Evolutionary conservation across 805 yeast genomes (phyloP).

Genomic region (Suhomyces pyralidae): DNA sequence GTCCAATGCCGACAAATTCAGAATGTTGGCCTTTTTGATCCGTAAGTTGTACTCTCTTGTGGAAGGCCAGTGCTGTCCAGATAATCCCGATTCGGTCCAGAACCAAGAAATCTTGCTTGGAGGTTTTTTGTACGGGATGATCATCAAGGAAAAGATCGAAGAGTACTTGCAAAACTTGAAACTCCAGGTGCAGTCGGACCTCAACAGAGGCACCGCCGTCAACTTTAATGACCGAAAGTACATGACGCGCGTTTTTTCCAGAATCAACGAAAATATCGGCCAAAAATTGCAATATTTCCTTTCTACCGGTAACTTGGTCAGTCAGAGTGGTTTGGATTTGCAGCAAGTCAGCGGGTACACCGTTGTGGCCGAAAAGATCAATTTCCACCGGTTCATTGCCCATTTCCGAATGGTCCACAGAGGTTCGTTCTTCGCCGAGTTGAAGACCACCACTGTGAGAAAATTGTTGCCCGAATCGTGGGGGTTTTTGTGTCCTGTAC

Average conservation of each 20-base stretch:
- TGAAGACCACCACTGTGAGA: slow-evolving; percentile 96
- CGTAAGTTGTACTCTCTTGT: slow-evolving; percentile 92
- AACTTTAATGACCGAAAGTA: slow-evolving; percentile 83
- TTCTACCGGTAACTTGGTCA: slow-evolving; percentile 94
- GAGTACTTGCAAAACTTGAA: slow-evolving; percentile 78
- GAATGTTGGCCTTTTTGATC: slow-evolving; percentile 88
- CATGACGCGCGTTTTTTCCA: slow-evolving; percentile 70
- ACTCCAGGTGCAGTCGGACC: slow-evolving; percentile 73
- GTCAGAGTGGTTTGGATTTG: slow-evolving; percentile 95
- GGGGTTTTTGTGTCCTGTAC: slow-evolving; percentile 99
- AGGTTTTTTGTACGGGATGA: slow-evolving; percentile 96
- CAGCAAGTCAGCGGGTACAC: slow-evolving; percentile 98
- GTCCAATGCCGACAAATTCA: slow-evolving; percentile 73
- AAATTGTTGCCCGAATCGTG: slow-evolving; percentile 95
- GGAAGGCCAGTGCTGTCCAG: slow-evolving; percentile 95
- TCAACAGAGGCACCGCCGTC: slow-evolving; percentile 74
- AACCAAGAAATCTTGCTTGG: slow-evolving; percentile 96
- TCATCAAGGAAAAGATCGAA: slow-evolving; percentile 91
- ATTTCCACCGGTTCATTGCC: slow-evolving; percentile 94
- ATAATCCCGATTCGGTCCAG: slow-evolving; percentile 98
- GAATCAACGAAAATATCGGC: slow-evolving; percentile 91
- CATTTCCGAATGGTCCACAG: slow-evolving; percentile 99
- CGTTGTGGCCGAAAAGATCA: slow-evolving; percentile 97
- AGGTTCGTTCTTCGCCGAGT: slow-evolving; percentile 98
- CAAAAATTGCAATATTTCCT: slow-evolving; percentile 90